phyloP scores from a whole-genome alignment of 805 yeast genomes.

The Lipomyces japonicus region DNA sequence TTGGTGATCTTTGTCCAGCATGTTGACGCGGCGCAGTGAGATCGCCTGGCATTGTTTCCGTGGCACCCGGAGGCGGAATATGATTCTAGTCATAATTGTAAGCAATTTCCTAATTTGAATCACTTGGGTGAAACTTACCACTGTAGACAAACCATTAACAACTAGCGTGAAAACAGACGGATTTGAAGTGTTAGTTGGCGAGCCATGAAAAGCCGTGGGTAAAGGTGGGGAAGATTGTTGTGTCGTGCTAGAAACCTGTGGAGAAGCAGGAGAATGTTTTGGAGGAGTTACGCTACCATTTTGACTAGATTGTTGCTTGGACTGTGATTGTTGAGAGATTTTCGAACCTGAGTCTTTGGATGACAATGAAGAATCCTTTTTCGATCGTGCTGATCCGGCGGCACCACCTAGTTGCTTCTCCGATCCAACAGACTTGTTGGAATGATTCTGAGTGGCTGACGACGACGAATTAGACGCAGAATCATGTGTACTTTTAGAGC shows the following conservation, averaged over 20 bases:
- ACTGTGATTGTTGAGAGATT: too few relatives aligned
- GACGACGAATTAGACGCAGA: conserved; percentile 13
- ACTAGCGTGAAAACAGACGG: not conserved
- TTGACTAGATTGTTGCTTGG: too few relatives aligned
- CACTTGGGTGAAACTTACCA: conserved; percentile 3
- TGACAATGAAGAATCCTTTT: too few relatives aligned
- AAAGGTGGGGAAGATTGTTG: conserved; percentile 3
- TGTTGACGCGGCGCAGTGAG: conserved; percentile 30
- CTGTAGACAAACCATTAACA: conserved; percentile 14
- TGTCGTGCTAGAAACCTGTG: not conserved
- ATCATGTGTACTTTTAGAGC: conserved; percentile 30
- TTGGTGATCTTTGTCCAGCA: conserved; percentile 38
- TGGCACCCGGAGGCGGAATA: conserved; percentile 37
- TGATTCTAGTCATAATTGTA: conserved; percentile 10
- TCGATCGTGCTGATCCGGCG: not conserved
- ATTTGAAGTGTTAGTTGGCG: conserved; percentile 7
- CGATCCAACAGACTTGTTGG: conserved; percentile 3
- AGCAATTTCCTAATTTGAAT: not conserved
- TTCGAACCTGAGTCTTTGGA: too few relatives aligned
- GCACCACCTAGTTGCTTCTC: not conserved
- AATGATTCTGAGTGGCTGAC: not conserved
- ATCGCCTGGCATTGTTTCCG: conserved; percentile 40
- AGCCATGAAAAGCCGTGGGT: conserved; percentile 7
- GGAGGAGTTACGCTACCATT: conserved; percentile 12
- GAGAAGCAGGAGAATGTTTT: not conserved